Evolutionary conservation across 179 eudicot species (phyloP), one percentile per base, ranked within the genome.

Genomic region (Beta macrorhiza): DNA sequence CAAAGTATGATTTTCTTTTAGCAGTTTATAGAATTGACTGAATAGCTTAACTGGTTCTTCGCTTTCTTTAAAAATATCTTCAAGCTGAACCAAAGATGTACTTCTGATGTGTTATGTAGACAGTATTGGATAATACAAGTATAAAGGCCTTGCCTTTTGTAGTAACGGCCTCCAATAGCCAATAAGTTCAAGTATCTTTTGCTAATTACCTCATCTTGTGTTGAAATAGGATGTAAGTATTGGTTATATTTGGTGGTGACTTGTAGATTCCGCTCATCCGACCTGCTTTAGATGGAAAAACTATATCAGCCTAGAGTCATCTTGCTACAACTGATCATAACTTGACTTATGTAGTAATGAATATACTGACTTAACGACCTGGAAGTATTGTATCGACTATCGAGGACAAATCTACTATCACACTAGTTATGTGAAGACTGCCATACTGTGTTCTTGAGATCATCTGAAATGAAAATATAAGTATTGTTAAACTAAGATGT

Each of bases 21-120:
- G 77, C 67, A 49, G 63, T 84, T 81, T 37, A 59, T 76, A 61
- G 79, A 74, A 81, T 67, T 73, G 75, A 75, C 65, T 57, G 76
- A 64, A 59, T 51, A 22, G 32, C 62, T 73, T 72, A 42, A 17
- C 49, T 61, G 25, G 47, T 80, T 55, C 65, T 72, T 59, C 19
- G 74, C 42, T 52, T 80, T 77, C 56, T 71, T 37, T 42, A 72
- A 49, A 80, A 52, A 57, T 77, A 58, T 2, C 42, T 75, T 72
- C 42, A 14, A 44, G 53, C 52, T 37, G 74, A 52, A 72, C 14
- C 8, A 13, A 12, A n/a, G 29, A 53, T 44, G 42, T 37, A 49
- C 53, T 49, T 49, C 53, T 49, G 53, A 49, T 49, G 53, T 49
- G 53, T 49, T 49, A 49, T 7, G 9, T 9, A 49, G 53, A 49